phyloP scores from a whole-genome alignment of 495 filamentous ascomycete species.

The Podospora sp. region DNA sequence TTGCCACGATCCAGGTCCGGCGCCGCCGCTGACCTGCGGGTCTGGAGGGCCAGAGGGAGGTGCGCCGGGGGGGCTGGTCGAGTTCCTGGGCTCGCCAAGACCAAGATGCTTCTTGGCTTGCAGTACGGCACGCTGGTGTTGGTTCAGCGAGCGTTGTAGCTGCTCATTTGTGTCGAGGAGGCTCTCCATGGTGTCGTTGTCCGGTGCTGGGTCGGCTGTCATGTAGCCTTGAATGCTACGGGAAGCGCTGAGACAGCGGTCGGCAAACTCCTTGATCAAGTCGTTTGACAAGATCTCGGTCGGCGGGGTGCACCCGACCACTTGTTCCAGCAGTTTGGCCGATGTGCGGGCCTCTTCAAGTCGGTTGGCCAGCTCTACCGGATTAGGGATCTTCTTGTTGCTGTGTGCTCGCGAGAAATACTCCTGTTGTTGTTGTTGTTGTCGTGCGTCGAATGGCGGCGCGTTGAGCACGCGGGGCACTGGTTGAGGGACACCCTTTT shows the following conservation, averaged over 20 bases:
- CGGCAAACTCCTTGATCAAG: conserved; percentile 86
- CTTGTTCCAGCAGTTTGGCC: conserved; percentile 86
- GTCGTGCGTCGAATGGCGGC: conserved; percentile 21
- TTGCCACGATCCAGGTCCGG: neutral
- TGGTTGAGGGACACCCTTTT: conserved; percentile 18
- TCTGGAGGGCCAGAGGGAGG: conserved; percentile 14
- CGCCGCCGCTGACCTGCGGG: neutral
- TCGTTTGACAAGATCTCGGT: conserved; percentile 78
- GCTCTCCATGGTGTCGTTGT: conserved; percentile 89
- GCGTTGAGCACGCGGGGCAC: conserved; percentile 28
- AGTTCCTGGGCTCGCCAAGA: conserved; percentile 25
- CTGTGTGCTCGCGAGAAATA: conserved; percentile 49
- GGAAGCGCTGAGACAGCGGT: conserved; percentile 79
- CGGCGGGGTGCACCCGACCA: conserved; percentile 79
- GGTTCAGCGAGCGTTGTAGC: conserved; percentile 72
- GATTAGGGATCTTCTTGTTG: conserved; percentile 62
- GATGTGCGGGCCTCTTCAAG: conserved; percentile 89
- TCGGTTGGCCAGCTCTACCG: conserved; percentile 78
- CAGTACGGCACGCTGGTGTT: conserved; percentile 79
- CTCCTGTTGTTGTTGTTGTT: conserved; percentile 35
- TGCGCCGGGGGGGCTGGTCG: conserved; percentile 18
- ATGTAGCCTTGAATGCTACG: conserved; percentile 84
- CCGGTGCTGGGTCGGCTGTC: conserved; percentile 72
- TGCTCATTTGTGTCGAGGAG: conserved; percentile 95
- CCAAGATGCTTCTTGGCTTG: conserved; percentile 63